Base-by-base conservation (phyloP, 805 yeast genomes). In the Myxozyma sirexii region DNA sequence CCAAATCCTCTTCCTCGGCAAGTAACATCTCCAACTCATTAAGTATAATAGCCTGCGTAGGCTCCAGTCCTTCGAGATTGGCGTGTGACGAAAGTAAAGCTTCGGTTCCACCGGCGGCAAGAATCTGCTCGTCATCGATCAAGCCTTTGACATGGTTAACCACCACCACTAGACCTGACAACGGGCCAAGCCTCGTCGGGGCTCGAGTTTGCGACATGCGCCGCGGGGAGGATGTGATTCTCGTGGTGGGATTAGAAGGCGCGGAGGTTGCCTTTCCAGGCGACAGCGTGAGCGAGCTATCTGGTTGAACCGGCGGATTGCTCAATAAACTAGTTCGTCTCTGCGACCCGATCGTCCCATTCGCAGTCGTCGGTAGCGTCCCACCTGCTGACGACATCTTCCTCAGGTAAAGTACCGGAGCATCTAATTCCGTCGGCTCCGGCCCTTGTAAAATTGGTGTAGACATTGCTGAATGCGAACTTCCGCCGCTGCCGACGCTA, bases 91-190 rank as follows among this genome's bases (percentile, higher is more conserved):
- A 23, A 24, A 13, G 15, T 8, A 48, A 10, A 15, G 27, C 15
- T 7, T 48, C 43, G 4, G 31, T 17, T 10, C 39, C 41, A 2
- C 49, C 56, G 8, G 56, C 52, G 1, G 60, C 47, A 3, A 45
- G 26, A 5, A 52, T 27, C 24, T 49, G 48, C 31, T 38, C 57
- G 37, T 29, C 55, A 35, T 50, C 57, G 15, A 51, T 43, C 13
- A 62, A 37, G n/a, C 53, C 54, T 35, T 63, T 63, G 41, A 63
- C 52, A 38, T 63, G 66, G n/a, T 62, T 63, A 37, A 63, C 52
- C 13, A 63, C 64, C 26, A 63, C 62, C 21, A 53, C 56, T 12
- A 63, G 57, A n/a, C 66, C 66, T 1, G 62, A 37, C 13, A 63
- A 35, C 21, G 66, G 62, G 35, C 64, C 61, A 15, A n/a, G 58